phyloP scores from a whole-genome alignment of 371 early-diverging fungal species.

The Mortierella sp. region DNA sequence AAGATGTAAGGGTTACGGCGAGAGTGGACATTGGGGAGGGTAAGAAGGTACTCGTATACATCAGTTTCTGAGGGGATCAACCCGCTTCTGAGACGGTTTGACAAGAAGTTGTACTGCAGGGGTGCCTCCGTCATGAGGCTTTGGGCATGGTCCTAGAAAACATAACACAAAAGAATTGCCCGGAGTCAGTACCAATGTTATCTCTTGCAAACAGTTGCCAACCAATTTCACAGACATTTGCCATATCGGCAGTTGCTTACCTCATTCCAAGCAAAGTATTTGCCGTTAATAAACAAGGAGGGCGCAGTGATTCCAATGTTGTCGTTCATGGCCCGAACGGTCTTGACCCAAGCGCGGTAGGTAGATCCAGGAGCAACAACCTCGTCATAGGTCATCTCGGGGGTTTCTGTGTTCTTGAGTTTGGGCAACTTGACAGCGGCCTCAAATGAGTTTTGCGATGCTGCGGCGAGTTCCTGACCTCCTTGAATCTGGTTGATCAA shows the following conservation, averaged over 20 bases:
- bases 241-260: slow-evolving; percentile 29
- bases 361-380: slow-evolving; percentile 44
- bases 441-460: slow-evolving; percentile 26
- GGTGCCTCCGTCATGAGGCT: slow-evolving; percentile 42
- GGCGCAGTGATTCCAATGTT: slow-evolving; percentile 36
- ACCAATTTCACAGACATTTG: no score
- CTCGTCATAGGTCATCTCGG: slow-evolving; percentile 51
- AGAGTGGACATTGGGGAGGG: slow-evolving; percentile 67
- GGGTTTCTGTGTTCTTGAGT: slow-evolving; percentile 34
- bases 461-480: slow-evolving; percentile 27
- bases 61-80: slow-evolving; percentile 66
- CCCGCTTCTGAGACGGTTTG: slow-evolving; percentile 34
- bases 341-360: slow-evolving; percentile 47
- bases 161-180: neutral
- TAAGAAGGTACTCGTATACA: slow-evolving; percentile 79
- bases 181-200: neutral
- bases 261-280: slow-evolving; percentile 73
- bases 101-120: slow-evolving; percentile 26
- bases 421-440: slow-evolving; percentile 22
- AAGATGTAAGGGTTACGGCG: slow-evolving; percentile 79
- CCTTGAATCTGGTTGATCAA: slow-evolving; percentile 28
- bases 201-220: no score
- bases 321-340: slow-evolving; percentile 31
- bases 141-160: slow-evolving; percentile 37
- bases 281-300: slow-evolving; percentile 87